Percentiles rank a stretch among this genome's conserved stretches.
phyloP scores from a whole-genome alignment of 352 stramenopile species.

The Paralagenidium karlingii region DNA sequence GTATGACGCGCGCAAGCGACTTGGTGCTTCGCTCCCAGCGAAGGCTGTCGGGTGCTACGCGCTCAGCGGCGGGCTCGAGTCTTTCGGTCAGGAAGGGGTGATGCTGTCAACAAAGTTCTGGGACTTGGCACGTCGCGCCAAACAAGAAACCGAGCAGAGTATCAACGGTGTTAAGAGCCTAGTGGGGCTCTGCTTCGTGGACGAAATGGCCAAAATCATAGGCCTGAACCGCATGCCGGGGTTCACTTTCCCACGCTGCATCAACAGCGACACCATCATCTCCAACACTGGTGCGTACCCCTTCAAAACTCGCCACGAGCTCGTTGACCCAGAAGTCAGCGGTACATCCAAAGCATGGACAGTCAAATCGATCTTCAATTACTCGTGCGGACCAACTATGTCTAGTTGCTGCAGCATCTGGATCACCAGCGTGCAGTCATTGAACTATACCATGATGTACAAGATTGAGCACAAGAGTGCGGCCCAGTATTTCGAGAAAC shows the following conservation, averaged over 20 bases:
- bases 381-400: no score
- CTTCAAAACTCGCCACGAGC: no score
- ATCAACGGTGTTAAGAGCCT: no score
- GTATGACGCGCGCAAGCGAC: constrained; percentile 23
- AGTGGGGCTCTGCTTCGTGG: no score
- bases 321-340: no score
- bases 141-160: constrained; percentile 35
- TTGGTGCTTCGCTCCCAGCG: constrained; percentile 3
- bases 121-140: constrained; percentile 32
- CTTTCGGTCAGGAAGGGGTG: constrained; percentile 33
- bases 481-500: constrained; percentile 30
- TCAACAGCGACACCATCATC: constrained; percentile 29
- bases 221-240: no score
- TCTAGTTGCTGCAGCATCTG: no score
- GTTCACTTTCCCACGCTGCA: no score
- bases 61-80: constrained; percentile 24
- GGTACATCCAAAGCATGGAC: no score
- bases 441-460: constrained; percentile 54
- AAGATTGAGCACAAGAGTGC: constrained; percentile 24
- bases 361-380: no score
- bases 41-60: constrained; percentile 35
- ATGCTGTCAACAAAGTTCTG: constrained; percentile 24
- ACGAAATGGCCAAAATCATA: constrained; percentile 25
- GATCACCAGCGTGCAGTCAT: no score
- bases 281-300: constrained; percentile 19